Evolutionary conservation across 345 rosid genomes (phyloP), one percentile per base, ranked within the genome.

Genomic region (Hypericum perforatum): DNA sequence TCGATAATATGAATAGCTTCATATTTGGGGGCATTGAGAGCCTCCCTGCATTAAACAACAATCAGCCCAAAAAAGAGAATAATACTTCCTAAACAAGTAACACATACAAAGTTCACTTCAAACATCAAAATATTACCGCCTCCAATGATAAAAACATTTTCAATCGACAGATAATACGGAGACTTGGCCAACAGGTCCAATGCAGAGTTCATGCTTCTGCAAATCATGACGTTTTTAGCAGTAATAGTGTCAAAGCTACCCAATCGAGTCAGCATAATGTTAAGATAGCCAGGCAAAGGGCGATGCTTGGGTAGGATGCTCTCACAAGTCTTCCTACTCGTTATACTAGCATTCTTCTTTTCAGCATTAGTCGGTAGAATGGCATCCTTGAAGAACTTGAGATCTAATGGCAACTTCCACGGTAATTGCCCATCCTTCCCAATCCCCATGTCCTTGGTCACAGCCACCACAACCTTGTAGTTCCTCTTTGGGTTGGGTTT

Each of bases 321-420:
- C 70, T 94, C 94, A 95, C 97, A 94, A 10, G 97, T 86, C 70
- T 84, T 85, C 53, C 97, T 77, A 53, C 99, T 94, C 99, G 86
- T 94, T 52, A 89, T 77, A 48, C 89, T 74, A 5, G 94, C 94
- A 65, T 94, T 94, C 79, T 69, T 88, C 63, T 84, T 89, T 59
- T 72, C 76, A 47, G 78, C 45, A 74, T 89, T 95, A 0, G 94
- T 75, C 7, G 77, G 66, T 60, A 66, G 6, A 16, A 97, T 86
- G 36, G 84, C 11, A n/a, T 84, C 85, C 74, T 86, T 80, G 72
- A 89, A 94, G 67, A 82, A 86, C 50, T 82, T 89, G 64, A 94
- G 82, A 63, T 94, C 99, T 29, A 84, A 61, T 45, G 95, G 92
- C 62, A 94, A 63, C 53, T 52, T 82, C 99, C 95, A 94, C 0